These are phyloP conservation scores for Neofusicoccum laricinum DNA, from an alignment of 2,329 filamentous ascomycete genomes.

Conservation along the genomic window DNA sequence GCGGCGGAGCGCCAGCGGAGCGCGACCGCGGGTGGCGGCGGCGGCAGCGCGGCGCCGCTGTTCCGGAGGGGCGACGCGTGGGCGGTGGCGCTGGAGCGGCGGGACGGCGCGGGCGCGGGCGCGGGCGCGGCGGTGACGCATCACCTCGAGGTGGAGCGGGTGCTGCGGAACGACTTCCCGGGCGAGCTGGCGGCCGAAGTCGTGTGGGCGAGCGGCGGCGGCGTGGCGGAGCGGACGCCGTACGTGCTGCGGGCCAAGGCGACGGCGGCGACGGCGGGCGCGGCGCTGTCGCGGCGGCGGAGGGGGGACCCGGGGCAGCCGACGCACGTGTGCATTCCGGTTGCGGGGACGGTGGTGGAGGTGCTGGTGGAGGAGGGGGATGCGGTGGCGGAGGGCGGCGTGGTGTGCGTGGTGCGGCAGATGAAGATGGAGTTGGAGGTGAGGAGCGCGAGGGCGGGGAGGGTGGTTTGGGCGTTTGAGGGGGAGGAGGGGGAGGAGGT, in stretches of 20 bases:
- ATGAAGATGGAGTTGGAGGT: slow-evolving; percentile 72
- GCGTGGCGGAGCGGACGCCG: slow-evolving; percentile 28
- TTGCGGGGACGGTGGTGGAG: slow-evolving; percentile 60
- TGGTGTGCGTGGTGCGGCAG: slow-evolving; percentile 60
- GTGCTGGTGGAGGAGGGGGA: slow-evolving; percentile 56
- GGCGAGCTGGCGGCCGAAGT: slow-evolving; percentile 53
- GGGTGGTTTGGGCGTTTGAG: slow-evolving; percentile 51
- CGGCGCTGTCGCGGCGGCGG: slow-evolving; percentile 42
- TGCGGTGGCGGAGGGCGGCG: slow-evolving; percentile 52
- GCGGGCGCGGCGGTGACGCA: slow-evolving; percentile 32
- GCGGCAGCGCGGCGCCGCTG: slow-evolving; percentile 36
- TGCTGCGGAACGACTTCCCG: slow-evolving; percentile 62
- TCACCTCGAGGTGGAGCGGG: slow-evolving; percentile 53
- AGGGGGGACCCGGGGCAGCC: slow-evolving; percentile 50
- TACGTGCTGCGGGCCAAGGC: slow-evolving; percentile 48
- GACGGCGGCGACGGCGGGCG: slow-evolving; percentile 42
- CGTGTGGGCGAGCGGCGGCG: slow-evolving; percentile 26
- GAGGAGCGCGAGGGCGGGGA: slow-evolving; percentile 47
- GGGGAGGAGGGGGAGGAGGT: slow-evolving; percentile 56
- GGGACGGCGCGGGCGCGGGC: slow-evolving; percentile 6
- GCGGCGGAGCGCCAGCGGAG: background rate
- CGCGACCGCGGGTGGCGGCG: slow-evolving; percentile 12
- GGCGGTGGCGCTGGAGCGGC: slow-evolving; percentile 48
- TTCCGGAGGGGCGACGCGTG: slow-evolving; percentile 61
- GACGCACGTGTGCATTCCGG: slow-evolving; percentile 54